Percentiles rank a stretch among this genome's conserved stretches.
Evolutionary conservation across 2,329 filamentous ascomycete species (phyloP).

Genomic region (Calonectria ilicicola): DNA sequence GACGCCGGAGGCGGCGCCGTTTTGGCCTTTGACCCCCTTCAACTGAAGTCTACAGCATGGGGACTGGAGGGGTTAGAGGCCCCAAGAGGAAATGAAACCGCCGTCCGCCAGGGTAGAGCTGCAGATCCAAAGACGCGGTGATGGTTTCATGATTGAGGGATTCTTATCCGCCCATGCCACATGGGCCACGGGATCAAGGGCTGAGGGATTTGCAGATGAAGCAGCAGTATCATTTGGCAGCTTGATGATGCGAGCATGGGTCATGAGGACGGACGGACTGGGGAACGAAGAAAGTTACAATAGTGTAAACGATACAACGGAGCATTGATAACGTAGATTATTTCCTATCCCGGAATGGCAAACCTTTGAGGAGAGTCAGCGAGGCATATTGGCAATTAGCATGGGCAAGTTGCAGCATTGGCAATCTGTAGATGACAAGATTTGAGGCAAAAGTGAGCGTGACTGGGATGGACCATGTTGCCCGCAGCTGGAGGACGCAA

Average conservation of each 20-base stretch:
- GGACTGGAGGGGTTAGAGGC: constrained; percentile 23
- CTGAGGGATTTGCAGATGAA: constrained; percentile 34
- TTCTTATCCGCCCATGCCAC: constrained; percentile 5
- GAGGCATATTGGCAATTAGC: constrained; percentile 2
- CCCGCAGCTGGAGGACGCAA: background rate
- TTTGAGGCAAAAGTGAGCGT: background rate
- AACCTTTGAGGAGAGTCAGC: background rate
- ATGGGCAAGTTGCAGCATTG: constrained; percentile 4
- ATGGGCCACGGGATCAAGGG: constrained; percentile 24
- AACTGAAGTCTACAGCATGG: background rate
- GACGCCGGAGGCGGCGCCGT: constrained; percentile 13
- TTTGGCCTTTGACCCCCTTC: constrained; percentile 7
- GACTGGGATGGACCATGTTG: constrained; percentile 6
- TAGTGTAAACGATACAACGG: background rate
- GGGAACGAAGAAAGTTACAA: background rate
- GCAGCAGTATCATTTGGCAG: background rate
- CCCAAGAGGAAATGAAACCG: constrained; percentile 35
- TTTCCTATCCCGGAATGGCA: background rate
- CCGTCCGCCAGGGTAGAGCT: constrained; percentile 22
- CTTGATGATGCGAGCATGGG: constrained; percentile 23
- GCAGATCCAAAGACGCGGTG: constrained; percentile 24
- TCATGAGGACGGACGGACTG: background rate
- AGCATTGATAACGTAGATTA: constrained; percentile 7
- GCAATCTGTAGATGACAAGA: background rate
- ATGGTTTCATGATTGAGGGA: constrained; percentile 33